Evolutionary conservation across 2,329 filamentous ascomycete genomes (phyloP).

Genomic region (Pseudogymnoascus sp.): DNA sequence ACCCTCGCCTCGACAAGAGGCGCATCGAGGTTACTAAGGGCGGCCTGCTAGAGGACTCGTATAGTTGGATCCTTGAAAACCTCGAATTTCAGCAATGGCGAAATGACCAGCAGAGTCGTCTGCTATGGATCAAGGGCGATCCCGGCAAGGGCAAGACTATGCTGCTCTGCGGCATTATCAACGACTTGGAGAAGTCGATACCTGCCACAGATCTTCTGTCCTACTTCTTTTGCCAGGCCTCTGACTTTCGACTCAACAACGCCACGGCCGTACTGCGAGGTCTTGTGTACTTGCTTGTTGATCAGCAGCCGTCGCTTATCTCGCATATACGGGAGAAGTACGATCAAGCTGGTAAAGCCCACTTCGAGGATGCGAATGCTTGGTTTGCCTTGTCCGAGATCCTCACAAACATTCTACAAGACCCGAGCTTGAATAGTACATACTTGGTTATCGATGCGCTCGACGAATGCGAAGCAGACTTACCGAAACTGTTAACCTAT

Average conservation of each 20-base stretch:
- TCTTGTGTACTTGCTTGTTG: conserved; percentile 31
- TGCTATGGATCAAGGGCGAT: conserved; percentile 26
- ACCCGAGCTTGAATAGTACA: conserved; percentile 25
- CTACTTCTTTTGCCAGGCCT: too few species aligned
- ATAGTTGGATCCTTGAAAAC: too few species aligned
- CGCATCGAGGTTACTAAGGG: too few species aligned
- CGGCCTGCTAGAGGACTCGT: too few species aligned
- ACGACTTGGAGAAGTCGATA: too few species aligned
- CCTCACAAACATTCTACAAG: conserved; percentile 36
- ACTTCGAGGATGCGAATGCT: conserved; percentile 38
- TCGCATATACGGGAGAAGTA: conserved; percentile 33
- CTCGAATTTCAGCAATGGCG: too few species aligned
- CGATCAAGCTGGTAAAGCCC: conserved; percentile 28
- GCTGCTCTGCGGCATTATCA: conserved; percentile 28
- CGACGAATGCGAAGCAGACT: conserved; percentile 37
- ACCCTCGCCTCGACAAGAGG: too few species aligned
- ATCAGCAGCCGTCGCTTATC: conserved; percentile 31
- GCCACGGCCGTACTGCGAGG: conserved; percentile 1
- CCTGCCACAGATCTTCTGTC: too few species aligned
- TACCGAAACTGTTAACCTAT: conserved; percentile 32
- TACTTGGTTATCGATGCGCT: conserved; percentile 42
- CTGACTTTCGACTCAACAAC: too few species aligned
- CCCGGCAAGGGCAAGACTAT: conserved; percentile 34
- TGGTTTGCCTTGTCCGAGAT: conserved; percentile 35
- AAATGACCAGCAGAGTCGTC: too few species aligned